phyloP scores from a whole-genome alignment of 805 yeast species.

The Wickerhamiella allomyrinae region DNA sequence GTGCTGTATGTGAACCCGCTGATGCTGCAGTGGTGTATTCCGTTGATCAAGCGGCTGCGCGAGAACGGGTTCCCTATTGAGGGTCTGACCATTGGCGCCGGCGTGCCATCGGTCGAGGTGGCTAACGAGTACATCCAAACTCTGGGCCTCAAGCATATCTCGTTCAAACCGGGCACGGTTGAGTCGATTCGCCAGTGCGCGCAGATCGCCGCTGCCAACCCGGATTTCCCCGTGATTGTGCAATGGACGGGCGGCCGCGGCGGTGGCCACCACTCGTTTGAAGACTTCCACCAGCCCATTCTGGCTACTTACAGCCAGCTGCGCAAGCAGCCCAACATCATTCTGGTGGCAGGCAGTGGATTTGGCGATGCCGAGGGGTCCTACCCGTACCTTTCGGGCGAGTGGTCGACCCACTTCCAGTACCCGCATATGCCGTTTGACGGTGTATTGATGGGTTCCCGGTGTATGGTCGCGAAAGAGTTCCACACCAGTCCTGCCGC shows the following conservation, averaged over 20 bases:
- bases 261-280: slow-evolving; percentile 99
- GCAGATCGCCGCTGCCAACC: slow-evolving; percentile 88
- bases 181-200: slow-evolving; percentile 82
- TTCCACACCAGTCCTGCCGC: slow-evolving; percentile 89
- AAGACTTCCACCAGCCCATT: slow-evolving; percentile 97
- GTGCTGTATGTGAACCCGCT: slow-evolving; percentile 93
- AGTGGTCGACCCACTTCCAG: slow-evolving; percentile 77
- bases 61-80: slow-evolving; percentile 90
- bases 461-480: slow-evolving; percentile 96
- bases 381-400: slow-evolving; percentile 93
- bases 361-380: slow-evolving; percentile 96
- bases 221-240: slow-evolving; percentile 86
- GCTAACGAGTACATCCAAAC: slow-evolving; percentile 92
- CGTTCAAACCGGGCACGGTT: slow-evolving; percentile 94
- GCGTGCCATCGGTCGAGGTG: slow-evolving; percentile 96
- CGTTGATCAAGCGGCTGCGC: slow-evolving; percentile 79
- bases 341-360: slow-evolving; percentile 94
- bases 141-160: slow-evolving; percentile 82
- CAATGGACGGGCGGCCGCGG: slow-evolving; percentile 99
- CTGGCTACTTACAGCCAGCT: slow-evolving; percentile 90
- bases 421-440: slow-evolving; percentile 99
- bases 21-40: slow-evolving; percentile 98
- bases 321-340: slow-evolving; percentile 79
- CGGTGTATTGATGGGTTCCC: slow-evolving; percentile 89
- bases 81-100: slow-evolving; percentile 95